phyloP scores from a whole-genome alignment of 2,329 filamentous ascomycete genomes.

The Neocatenulostroma microsporum region DNA sequence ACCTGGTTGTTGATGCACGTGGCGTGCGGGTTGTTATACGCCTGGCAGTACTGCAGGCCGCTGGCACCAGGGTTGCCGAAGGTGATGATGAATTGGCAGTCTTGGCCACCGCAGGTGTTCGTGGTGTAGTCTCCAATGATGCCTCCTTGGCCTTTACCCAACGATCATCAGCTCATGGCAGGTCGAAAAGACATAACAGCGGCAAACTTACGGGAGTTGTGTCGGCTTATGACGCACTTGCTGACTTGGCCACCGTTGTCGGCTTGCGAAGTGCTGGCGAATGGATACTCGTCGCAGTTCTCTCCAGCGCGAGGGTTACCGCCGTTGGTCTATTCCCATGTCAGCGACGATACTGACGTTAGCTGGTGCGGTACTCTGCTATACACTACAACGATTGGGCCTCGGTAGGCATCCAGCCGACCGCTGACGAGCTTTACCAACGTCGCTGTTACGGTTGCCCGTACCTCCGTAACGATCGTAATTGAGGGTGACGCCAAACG shows the following conservation, averaged over 20 bases:
- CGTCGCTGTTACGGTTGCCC: background rate
- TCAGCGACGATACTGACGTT: background rate
- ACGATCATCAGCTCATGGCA: too few species aligned
- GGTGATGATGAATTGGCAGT: slow-evolving; percentile 1
- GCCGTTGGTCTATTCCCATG: background rate
- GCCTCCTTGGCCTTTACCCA: background rate
- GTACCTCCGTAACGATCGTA: slow-evolving; percentile 4
- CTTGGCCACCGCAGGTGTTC: background rate
- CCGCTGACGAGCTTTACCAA: background rate
- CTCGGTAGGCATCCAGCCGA: slow-evolving; percentile 1
- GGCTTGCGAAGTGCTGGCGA: slow-evolving; percentile 2
- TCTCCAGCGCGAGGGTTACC: too few species aligned
- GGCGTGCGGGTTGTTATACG: slow-evolving; percentile 2
- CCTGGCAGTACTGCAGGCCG: slow-evolving; percentile 1
- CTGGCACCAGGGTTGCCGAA: background rate
- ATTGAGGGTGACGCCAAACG: slow-evolving; percentile 2
- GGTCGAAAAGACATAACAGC: too few species aligned
- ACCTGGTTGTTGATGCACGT: slow-evolving; percentile 1
- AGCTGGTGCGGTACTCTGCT: background rate
- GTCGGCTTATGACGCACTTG: slow-evolving; percentile 2
- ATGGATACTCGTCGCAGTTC: slow-evolving; percentile 4
- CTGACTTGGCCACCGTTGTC: slow-evolving; percentile 4
- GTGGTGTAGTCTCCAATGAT: background rate
- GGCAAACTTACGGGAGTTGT: background rate
- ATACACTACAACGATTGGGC: slow-evolving; percentile 2